phyloP scores from a whole-genome alignment of 2,329 filamentous ascomycete species.

The Xylaria sp. region DNA sequence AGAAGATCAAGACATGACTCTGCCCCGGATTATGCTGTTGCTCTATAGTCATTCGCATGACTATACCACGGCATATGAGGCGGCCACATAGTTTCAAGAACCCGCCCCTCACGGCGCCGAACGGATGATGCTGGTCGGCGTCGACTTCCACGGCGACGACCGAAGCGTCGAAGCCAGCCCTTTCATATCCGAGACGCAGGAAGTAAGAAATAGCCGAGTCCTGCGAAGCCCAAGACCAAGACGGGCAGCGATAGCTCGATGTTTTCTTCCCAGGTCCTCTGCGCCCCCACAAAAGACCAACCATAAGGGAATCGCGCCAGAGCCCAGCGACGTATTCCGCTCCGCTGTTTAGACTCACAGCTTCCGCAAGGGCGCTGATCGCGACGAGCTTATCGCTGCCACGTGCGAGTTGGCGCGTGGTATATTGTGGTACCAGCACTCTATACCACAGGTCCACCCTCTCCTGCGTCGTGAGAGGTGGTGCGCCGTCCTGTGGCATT shows the following conservation, averaged over 20 bases:
- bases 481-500: background rate
- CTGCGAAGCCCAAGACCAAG: constrained; percentile 17
- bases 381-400: background rate
- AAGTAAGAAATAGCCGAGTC: background rate
- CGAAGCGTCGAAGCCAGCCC: background rate
- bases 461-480: background rate
- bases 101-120: background rate
- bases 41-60: background rate
- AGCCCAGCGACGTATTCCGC: background rate
- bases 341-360: background rate
- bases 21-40: background rate
- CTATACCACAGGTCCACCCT: background rate
- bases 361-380: background rate
- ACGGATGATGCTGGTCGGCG: background rate
- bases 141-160: background rate
- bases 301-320: background rate
- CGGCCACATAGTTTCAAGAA: background rate
- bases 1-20: background rate
- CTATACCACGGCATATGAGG: background rate
- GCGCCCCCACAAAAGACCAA: background rate
- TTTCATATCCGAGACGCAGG: background rate
- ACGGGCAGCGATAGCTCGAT: constrained; percentile 1
- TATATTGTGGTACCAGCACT: background rate
- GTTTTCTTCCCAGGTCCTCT: constrained; percentile 7
- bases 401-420: background rate